A percentile compares a stretch with the other conserved stretches of the same genome.
Evolutionary conservation across 2,329 filamentous ascomycete species (phyloP).

Genomic region (Neofusicoccum umdonicola): DNA sequence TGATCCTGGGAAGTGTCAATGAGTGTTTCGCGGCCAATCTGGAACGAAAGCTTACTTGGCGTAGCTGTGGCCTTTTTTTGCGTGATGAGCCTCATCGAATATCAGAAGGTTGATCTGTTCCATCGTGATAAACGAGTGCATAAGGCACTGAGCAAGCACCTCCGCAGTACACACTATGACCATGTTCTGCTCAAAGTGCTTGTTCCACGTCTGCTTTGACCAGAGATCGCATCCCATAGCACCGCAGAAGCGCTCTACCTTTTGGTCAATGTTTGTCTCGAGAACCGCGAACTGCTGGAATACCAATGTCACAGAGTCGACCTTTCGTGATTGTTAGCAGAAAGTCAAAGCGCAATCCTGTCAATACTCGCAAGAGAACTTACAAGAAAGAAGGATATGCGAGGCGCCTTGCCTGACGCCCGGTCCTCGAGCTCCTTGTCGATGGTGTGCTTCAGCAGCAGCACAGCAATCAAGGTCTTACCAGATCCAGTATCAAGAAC

Average conservation of each 20-base stretch:
- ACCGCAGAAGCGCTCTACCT: constrained; percentile 72
- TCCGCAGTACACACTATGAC: constrained; percentile 91
- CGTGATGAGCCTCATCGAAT: constrained; percentile 95
- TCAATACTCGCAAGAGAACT: background rate
- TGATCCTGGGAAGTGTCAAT: constrained; percentile 52
- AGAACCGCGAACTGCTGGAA: constrained; percentile 87
- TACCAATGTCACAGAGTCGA: constrained; percentile 85
- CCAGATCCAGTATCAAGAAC: constrained; percentile 94
- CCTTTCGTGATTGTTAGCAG: constrained; percentile 40
- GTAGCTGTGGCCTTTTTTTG: constrained; percentile 91
- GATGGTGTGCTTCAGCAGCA: constrained; percentile 74
- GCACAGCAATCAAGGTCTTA: constrained; percentile 92
- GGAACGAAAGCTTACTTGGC: constrained; percentile 45
- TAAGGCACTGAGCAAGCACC: constrained; percentile 74
- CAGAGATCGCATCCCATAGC: constrained; percentile 61
- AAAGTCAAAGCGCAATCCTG: background rate
- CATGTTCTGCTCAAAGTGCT: constrained; percentile 64
- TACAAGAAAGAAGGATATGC: constrained; percentile 82
- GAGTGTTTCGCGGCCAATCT: background rate
- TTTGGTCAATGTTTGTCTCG: constrained; percentile 73
- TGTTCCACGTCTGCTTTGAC: constrained; percentile 59
- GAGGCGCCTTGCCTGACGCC: constrained; percentile 56
- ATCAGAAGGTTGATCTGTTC: constrained; percentile 82
- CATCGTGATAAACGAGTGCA: constrained; percentile 77
- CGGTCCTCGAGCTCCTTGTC: constrained; percentile 74